Evolutionary conservation across 1,284 basidiomycete genomes (phyloP), one percentile per base, ranked within the genome.

Genomic region (Vanrija sp.): DNA sequence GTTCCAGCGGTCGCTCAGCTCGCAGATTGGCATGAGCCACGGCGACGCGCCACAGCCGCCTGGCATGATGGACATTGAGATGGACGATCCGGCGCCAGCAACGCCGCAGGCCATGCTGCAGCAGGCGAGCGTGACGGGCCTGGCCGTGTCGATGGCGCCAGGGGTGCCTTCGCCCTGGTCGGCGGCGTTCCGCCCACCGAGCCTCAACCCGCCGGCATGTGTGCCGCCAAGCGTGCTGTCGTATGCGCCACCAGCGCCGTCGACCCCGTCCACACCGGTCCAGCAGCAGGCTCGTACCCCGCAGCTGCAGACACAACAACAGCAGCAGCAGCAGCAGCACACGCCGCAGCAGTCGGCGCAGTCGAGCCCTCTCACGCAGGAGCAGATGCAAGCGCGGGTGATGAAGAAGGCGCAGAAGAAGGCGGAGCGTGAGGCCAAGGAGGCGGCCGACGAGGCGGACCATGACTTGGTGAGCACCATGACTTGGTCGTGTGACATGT

Each of bases 41-140:
- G 63, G 63, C n/a, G 75, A 77, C 43, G 74, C 68, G 0, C 77
- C 77, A 0, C 67, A 68, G 1, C 72, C 76, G 3, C 77, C 77
- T 1, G 77, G 76, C 4, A 76, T 78, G 74, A 76, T 77, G 74
- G 76, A 78, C 42, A 65, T 68, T 42, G 74, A 76, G 56, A 76
- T 76, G 72, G 75, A 77, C 53, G 77, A 77, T 28, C 60, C 64
- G 9, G 29, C 58, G 18, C 51, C 63, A 16, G n/a, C 52, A n/a
- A 45, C 62, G 23, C 56, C 63, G 6, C 34, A 52, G 9, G 55
- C 54, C 10, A 45, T 54, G 42, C 46, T 63, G 19, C 61, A 59
- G 25, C 62, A 61, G 46, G 43, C 58, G 4, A 49, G 57, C 12
- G 52, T 48, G 8, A 43, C 56, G 1, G 52, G 49, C 16, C 53